Evolutionary conservation across 2,329 filamentous ascomycete genomes (phyloP).

Genomic region (Xylaria sp.): DNA sequence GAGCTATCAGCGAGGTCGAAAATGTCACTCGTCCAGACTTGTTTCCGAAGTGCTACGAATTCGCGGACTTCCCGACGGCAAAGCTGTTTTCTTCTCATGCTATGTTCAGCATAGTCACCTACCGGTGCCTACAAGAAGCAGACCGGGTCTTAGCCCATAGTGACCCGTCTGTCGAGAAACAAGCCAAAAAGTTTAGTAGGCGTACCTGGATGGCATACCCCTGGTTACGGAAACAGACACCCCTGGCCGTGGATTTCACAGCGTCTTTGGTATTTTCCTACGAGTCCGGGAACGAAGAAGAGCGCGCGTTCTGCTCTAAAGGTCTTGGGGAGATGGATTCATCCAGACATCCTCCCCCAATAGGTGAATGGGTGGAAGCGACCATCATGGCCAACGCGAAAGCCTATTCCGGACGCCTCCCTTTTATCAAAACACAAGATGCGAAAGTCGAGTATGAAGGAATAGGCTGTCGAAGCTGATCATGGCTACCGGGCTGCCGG

Average conservation of each 20-base stretch:
- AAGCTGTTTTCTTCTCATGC: constrained; percentile 45
- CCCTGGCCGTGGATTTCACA: constrained; percentile 45
- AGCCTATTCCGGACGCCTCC: constrained; percentile 45
- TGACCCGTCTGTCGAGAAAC: constrained; percentile 37
- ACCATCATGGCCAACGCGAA: constrained; percentile 47
- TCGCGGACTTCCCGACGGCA: constrained; percentile 43
- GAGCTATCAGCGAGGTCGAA: constrained; percentile 41
- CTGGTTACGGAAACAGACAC: constrained; percentile 43
- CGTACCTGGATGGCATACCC: constrained; percentile 45
- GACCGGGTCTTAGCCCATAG: constrained; percentile 36
- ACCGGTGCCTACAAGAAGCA: constrained; percentile 43
- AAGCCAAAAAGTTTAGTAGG: constrained; percentile 40
- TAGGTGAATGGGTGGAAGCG: constrained; percentile 44
- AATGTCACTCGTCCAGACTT: constrained; percentile 38
- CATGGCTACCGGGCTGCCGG: background rate
- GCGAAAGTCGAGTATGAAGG: constrained; percentile 42
- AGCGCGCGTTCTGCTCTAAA: constrained; percentile 41
- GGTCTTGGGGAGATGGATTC: constrained; percentile 43
- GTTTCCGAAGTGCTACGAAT: constrained; percentile 43
- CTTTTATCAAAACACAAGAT: constrained; percentile 45
- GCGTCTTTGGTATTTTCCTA: constrained; percentile 44
- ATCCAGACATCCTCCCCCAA: constrained; percentile 43
- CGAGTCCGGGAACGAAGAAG: constrained; percentile 43
- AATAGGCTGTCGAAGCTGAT: constrained; percentile 45
- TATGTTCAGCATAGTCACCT: constrained; percentile 41